phyloP scores from a whole-genome alignment of 257 asterid species.

The Ilex aquifolium region DNA sequence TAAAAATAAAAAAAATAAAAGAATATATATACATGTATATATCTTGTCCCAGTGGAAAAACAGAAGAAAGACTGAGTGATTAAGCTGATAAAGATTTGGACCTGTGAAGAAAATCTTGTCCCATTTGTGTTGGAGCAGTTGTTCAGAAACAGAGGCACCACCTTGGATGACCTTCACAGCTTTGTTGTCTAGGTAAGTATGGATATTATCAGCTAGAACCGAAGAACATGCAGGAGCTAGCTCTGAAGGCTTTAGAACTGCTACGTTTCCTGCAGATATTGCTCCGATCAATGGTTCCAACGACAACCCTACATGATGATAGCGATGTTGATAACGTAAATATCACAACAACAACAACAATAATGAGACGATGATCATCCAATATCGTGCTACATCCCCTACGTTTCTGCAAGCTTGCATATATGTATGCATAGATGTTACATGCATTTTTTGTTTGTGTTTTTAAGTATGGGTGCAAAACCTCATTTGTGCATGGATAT shows the following conservation, averaged over 20 bases:
- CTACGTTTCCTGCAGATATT: slow-evolving; percentile 71
- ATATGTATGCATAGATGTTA: neutral
- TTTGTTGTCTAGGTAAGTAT: slow-evolving; percentile 40
- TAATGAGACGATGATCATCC: no score
- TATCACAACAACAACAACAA: neutral
- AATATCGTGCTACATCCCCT: neutral
- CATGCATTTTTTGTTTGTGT: neutral
- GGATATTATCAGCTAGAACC: slow-evolving; percentile 35
- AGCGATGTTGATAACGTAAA: no score
- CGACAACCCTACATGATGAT: slow-evolving; percentile 42
- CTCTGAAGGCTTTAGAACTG: slow-evolving; percentile 74
- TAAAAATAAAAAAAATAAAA: no score
- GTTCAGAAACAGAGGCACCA: slow-evolving; percentile 42
- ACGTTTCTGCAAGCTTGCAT: neutral
- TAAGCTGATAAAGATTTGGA: slow-evolving; percentile 7
- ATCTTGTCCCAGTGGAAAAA: neutral
- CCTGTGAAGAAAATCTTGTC: slow-evolving; percentile 91
- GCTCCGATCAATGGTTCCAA: slow-evolving; percentile 82
- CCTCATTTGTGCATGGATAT: no score
- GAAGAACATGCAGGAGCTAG: slow-evolving; percentile 64
- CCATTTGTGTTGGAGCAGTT: slow-evolving; percentile 61
- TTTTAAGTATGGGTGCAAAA: no score
- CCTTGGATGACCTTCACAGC: slow-evolving; percentile 74
- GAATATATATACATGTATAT: neutral
- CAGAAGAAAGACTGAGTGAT: neutral